phyloP scores from a whole-genome alignment of 306 rosid species.

The Mimosa pudica region DNA sequence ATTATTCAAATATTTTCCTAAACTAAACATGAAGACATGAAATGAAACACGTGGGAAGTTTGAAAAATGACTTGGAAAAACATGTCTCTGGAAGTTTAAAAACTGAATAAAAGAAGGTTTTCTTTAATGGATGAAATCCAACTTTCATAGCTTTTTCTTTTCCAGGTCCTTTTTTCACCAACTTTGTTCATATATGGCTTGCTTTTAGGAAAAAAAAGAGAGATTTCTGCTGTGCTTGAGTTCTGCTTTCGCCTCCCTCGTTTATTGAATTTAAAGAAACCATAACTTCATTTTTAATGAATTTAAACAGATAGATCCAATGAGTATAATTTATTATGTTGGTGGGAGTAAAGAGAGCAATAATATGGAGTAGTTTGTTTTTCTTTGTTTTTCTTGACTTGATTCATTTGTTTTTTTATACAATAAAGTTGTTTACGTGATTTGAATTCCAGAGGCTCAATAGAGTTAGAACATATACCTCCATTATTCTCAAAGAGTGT shows the following conservation, averaged over 20 bases:
- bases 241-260: background rate
- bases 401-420: no score
- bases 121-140: constrained; percentile 4
- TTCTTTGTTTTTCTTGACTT: background rate
- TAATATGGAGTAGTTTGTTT: background rate
- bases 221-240: background rate
- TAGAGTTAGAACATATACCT: no score
- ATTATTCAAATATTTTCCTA: background rate
- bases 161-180: background rate
- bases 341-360: background rate
- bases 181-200: background rate
- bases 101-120: background rate
- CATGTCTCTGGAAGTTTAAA: background rate
- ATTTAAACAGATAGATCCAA: background rate
- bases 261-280: background rate
- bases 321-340: background rate
- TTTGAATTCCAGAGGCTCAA: no score
- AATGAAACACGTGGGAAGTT: background rate
- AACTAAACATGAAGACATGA: background rate
- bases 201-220: background rate
- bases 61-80: background rate
- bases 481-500: no score
- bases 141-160: background rate
- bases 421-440: no score
- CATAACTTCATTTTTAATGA: background rate